Base-by-base conservation (phyloP, 192 early-diverging fungal species). In the Umbelopsis isabellina region DNA sequence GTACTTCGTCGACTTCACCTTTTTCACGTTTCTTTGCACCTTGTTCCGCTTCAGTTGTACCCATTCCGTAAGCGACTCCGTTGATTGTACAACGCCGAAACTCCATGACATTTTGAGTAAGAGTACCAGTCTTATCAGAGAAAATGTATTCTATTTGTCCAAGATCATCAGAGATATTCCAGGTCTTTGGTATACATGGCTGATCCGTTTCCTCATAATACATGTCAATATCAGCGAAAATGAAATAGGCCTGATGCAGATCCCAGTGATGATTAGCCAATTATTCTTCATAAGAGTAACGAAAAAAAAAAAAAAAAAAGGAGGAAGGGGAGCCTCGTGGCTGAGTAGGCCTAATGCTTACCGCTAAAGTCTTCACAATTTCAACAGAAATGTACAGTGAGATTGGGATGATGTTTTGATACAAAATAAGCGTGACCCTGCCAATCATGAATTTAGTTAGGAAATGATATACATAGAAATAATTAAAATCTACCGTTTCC, bases 31-130 rank as follows among this genome's bases (percentile, higher is more conserved):
- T 30, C 22, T 72, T 69, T 6, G 74, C 68, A 16, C 84, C 85
- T 25, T 77, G 65, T 1, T 76, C 83, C 1, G 84, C 77, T 49
- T 87, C 88, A 0, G 87, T 87, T 33, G 86, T 80, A 23, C 86
- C 88, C 30, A 83, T 55, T 55, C 95, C 95, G 72, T 97, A 97
- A 12, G 92, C 80, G 16, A 88, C 81, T 16, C 95, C 97, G 33
- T 89, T 89, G 53, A 96, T 95, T 0, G 93, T 91, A 79, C 95
- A 97, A 75, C 93, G 91, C 51, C 91, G 90, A 70, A 96, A 97
- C 79, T 93, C 93, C 97, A 99, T 99, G 9, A 96, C 88, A 74
- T 99, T 99, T 72, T 94, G 91, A 0, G 97, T 99, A 47, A 99
- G 78, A 2, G 97, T 99, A 9, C 97, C 96, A 0, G 97, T 99